These are phyloP conservation scores for Coprinellus aureogranulatus DNA, from an alignment of 768 basidiomycete genomes.

Conservation along the genomic window DNA sequence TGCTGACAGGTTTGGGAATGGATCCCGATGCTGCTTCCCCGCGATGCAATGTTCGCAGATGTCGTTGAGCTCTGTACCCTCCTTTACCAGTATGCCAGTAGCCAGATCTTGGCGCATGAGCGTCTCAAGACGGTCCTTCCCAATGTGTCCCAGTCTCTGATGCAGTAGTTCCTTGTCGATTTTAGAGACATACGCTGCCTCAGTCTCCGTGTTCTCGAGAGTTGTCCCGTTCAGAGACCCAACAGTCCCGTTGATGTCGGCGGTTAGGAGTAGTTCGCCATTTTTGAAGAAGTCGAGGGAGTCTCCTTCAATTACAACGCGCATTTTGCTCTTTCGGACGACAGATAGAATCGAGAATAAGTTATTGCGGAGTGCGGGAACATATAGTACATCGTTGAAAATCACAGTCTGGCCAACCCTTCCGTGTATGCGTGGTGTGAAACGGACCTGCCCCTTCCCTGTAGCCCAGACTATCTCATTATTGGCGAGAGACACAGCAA, in stretches of 20 bases:
- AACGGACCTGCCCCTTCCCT: constrained; percentile 8
- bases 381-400: constrained; percentile 14
- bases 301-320: background rate
- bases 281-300: background rate
- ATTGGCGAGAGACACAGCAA: constrained; percentile 14
- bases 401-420: constrained; percentile 3
- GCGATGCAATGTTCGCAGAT: constrained; percentile 16
- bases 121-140: background rate
- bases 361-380: constrained; percentile 14
- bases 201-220: background rate
- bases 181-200: background rate
- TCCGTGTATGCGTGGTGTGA: constrained; percentile 8
- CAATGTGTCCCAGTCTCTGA: background rate
- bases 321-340: background rate
- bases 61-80: constrained; percentile 6
- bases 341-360: constrained; percentile 9
- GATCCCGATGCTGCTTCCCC: constrained; percentile 17
- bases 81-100: constrained; percentile 10
- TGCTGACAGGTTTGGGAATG: constrained; percentile 9
- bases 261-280: background rate
- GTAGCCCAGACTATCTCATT: constrained; percentile 10
- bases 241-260: background rate
- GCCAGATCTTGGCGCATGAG: constrained; percentile 4
- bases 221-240: background rate
- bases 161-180: background rate